Evolutionary conservation across 164 flowering plant genomes (phyloP).

Genomic region (Amborella trichopoda): DNA sequence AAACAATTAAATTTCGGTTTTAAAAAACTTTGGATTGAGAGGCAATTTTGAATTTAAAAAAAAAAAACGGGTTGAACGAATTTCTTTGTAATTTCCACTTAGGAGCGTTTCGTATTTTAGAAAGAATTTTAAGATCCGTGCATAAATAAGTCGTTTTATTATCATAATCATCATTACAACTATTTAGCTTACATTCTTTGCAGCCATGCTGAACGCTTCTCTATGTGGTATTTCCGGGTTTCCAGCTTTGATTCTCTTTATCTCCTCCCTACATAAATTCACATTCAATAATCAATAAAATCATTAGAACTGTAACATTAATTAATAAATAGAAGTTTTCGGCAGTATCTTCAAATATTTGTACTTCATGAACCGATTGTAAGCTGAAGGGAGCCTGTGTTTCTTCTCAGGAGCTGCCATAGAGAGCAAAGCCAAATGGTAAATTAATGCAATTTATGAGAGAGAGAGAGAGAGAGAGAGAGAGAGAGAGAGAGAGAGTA

Average conservation of each 20-base stretch:
- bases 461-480: neutral
- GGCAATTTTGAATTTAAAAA: too few species aligned
- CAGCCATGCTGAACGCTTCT: constrained; percentile 89
- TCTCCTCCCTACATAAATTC: constrained; percentile 83
- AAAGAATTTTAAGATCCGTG: too few species aligned
- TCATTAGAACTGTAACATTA: too few species aligned
- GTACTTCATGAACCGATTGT: constrained; percentile 92
- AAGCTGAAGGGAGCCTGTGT: constrained; percentile 91
- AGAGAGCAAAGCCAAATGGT: neutral
- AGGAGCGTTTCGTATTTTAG: too few species aligned
- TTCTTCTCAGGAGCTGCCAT: constrained; percentile 85
- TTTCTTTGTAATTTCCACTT: too few species aligned
- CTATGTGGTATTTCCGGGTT: constrained; percentile 77
- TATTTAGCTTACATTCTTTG: constrained; percentile 80
- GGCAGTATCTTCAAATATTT: constrained; percentile 2
- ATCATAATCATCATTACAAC: too few species aligned
- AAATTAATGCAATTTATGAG: neutral
- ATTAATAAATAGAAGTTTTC: too few species aligned
- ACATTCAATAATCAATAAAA: too few species aligned
- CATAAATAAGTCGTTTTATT: too few species aligned
- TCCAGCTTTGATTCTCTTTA: constrained; percentile 77
- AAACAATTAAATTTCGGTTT: too few species aligned
- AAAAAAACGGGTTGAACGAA: too few species aligned
- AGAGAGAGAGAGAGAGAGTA: constrained; percentile 2
- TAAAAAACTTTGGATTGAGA: too few species aligned